phyloP scores from a whole-genome alignment of 2,329 filamentous ascomycete genomes.

The Penicillium sp. region DNA sequence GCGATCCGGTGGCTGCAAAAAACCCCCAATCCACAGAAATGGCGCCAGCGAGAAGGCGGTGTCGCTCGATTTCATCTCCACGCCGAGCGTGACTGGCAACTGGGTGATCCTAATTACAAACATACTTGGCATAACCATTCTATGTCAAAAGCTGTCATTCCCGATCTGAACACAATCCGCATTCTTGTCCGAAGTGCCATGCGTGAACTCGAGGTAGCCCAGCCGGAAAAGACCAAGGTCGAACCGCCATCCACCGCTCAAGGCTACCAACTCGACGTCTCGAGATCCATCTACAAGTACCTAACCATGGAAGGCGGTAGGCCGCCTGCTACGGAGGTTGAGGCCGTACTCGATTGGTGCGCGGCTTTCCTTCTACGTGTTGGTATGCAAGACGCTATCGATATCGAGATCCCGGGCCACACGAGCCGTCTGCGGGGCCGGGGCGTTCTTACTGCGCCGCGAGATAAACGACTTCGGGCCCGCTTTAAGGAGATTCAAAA shows the following conservation, averaged over 20 bases:
- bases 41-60: constrained; percentile 29
- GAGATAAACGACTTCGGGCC: not conserved
- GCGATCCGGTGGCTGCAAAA: constrained; percentile 50
- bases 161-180: constrained; percentile 37
- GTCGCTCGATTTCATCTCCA: constrained; percentile 19
- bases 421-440: constrained; percentile 23
- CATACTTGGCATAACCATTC: constrained; percentile 23
- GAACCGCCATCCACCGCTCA: not conserved
- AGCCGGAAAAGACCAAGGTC: not conserved
- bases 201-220: not conserved
- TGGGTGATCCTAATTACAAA: constrained; percentile 29
- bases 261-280: not conserved
- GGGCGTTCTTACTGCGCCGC: constrained; percentile 9
- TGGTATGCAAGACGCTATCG: constrained; percentile 32
- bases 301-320: constrained; percentile 1
- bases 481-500: constrained; percentile 10
- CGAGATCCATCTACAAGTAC: not conserved
- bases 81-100: not conserved
- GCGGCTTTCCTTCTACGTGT: constrained; percentile 31
- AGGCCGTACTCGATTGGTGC: constrained; percentile 35
- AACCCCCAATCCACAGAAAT: not conserved
- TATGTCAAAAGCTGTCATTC: constrained; percentile 30
- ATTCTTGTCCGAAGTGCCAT: constrained; percentile 35
- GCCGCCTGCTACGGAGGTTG: constrained; percentile 18
- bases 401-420: constrained; percentile 36